These are phyloP conservation scores for Styphnolobium japonicum DNA, from an alignment of 306 rosid genomes.

Conservation along the genomic window DNA sequence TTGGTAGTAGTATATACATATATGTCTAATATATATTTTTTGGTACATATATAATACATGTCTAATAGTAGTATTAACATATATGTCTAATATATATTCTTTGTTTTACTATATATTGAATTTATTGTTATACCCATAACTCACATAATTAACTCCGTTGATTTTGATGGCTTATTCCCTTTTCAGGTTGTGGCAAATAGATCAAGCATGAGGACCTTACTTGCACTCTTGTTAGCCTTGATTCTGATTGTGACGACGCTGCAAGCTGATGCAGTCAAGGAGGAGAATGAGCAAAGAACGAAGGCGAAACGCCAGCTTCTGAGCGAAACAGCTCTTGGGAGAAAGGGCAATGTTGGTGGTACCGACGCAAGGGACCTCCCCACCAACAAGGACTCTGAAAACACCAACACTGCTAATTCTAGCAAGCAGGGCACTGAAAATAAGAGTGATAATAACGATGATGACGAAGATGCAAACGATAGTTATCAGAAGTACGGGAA, in stretches of 20 bases:
- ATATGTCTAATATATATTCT: too few relatives aligned
- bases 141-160: not conserved
- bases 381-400: not conserved
- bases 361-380: not conserved
- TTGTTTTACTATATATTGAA: too few relatives aligned
- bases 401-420: not conserved
- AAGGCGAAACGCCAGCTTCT: not conserved
- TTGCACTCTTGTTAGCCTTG: not conserved
- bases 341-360: slow-evolving; percentile 1
- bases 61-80: too few relatives aligned
- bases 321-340: slow-evolving; percentile 2
- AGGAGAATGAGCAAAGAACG: not conserved
- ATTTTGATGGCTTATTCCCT: not conserved
- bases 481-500: not conserved
- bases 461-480: not conserved
- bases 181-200: not conserved
- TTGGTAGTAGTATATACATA: not conserved
- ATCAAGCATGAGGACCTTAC: slow-evolving; percentile 6
- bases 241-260: not conserved
- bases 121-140: too few relatives aligned
- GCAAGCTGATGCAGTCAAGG: not conserved
- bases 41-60: too few relatives aligned
- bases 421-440: not conserved
- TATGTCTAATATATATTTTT: too few relatives aligned
- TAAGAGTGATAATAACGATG: not conserved